Evolutionary conservation across 495 filamentous ascomycete species (phyloP).

Genomic region (Clavariopsis aquatica): DNA sequence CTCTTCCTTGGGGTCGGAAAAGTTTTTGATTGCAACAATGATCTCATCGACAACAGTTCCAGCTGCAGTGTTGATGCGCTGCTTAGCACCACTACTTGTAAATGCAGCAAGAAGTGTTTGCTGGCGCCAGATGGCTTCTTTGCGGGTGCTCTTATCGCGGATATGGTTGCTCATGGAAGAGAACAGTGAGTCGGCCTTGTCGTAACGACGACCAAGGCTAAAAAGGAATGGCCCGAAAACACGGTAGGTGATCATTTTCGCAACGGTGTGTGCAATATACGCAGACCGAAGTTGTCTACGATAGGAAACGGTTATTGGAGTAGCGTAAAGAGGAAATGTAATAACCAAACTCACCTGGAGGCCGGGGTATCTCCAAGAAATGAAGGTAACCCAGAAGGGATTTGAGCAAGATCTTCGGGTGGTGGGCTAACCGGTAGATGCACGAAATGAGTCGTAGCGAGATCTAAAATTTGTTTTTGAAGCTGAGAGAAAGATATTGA

Average conservation of each 20-base stretch:
- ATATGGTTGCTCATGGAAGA: conserved; percentile 63
- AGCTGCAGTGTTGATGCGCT: conserved; percentile 61
- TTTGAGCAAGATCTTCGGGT: conserved; percentile 53
- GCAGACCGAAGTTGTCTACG: conserved; percentile 56
- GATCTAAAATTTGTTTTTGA: conserved; percentile 58
- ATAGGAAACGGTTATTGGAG: not conserved
- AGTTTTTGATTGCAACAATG: conserved; percentile 58
- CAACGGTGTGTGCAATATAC: conserved; percentile 62
- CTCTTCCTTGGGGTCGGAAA: conserved; percentile 57
- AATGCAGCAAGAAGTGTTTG: conserved; percentile 66
- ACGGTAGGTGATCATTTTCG: conserved; percentile 60
- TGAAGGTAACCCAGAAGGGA: conserved; percentile 58
- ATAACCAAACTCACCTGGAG: conserved; percentile 45
- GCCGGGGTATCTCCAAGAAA: conserved; percentile 53
- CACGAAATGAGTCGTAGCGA: conserved; percentile 59
- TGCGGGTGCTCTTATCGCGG: conserved; percentile 60
- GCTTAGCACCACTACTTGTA: conserved; percentile 62
- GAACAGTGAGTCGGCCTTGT: conserved; percentile 65
- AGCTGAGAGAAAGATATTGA: conserved; percentile 61
- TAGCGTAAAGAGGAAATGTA: not conserved
- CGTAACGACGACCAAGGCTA: conserved; percentile 60
- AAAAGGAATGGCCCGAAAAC: conserved; percentile 68
- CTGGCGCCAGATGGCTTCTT: conserved; percentile 65
- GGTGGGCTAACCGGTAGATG: conserved; percentile 60
- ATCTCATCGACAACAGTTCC: conserved; percentile 64